Percentiles rank a stretch among this genome's conserved stretches.
These are phyloP conservation scores for Mrakia frigida DNA, from an alignment of 768 basidiomycete genomes.

Conservation along the genomic window DNA sequence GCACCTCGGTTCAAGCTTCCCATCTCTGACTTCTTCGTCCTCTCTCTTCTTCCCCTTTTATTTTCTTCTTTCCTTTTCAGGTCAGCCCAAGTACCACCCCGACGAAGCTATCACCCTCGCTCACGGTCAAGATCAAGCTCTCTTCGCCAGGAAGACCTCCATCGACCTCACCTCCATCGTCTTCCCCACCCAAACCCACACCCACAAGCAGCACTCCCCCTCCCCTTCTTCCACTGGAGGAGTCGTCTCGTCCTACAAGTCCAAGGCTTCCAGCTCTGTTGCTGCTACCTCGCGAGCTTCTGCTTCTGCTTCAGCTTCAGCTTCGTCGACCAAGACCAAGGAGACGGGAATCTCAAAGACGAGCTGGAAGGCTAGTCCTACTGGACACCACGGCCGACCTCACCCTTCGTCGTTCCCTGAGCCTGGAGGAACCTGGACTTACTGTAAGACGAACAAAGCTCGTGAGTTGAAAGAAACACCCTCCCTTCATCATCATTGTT, in stretches of 20 bases:
- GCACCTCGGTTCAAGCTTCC: no score
- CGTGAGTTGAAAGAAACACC: neutral
- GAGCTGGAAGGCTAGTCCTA: neutral
- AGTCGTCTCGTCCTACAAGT: neutral
- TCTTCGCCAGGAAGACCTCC: neutral
- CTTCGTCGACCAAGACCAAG: neutral
- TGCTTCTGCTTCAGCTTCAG: neutral
- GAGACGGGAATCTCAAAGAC: neutral
- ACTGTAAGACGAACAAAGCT: constrained; percentile 8
- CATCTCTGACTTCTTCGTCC: neutral
- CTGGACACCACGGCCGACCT: neutral
- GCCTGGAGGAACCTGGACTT: neutral
- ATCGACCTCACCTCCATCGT: constrained; percentile 5
- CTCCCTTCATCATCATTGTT: neutral
- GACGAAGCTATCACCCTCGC: constrained; percentile 4
- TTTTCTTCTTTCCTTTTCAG: neutral
- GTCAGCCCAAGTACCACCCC: neutral
- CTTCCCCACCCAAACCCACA: neutral
- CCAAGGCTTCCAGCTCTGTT: neutral
- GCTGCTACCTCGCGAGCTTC: neutral
- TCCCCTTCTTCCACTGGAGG: neutral
- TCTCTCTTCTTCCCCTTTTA: neutral
- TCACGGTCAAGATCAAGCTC: no score
- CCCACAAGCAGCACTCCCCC: neutral
- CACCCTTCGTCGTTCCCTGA: neutral